Evolutionary conservation across 306 rosid species (phyloP).

Genomic region (Cucurbita maxima): DNA sequence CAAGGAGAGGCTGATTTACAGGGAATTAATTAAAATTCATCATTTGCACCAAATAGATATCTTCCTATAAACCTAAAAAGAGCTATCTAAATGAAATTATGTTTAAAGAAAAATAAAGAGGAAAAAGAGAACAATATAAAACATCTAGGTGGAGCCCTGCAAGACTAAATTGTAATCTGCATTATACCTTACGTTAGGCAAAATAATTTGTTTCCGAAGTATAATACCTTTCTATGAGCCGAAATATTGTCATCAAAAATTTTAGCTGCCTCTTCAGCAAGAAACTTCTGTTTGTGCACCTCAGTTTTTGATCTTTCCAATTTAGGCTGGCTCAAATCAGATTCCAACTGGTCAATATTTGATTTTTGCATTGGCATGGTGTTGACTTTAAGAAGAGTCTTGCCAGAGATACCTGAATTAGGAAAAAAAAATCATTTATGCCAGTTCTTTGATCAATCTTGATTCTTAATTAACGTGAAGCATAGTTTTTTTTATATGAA

Average conservation of each 20-base stretch:
- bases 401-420: constrained; percentile 35
- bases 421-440: neutral
- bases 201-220: neutral
- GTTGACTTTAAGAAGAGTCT: constrained; percentile 32
- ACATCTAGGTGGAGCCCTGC: neutral
- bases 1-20: neutral
- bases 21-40: neutral
- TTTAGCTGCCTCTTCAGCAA: constrained; percentile 74
- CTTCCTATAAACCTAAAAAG: neutral
- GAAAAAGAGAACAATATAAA: neutral
- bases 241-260: constrained; percentile 54
- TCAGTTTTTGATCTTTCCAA: constrained; percentile 77
- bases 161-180: neutral
- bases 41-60: neutral
- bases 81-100: neutral
- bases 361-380: constrained; percentile 39
- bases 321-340: constrained; percentile 30
- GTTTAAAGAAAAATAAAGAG: neutral
- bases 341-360: constrained; percentile 22
- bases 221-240: constrained; percentile 49
- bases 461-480: neutral
- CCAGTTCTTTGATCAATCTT: neutral
- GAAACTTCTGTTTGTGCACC: constrained; percentile 24
- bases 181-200: neutral
- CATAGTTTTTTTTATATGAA: neutral